Evolutionary conservation across 768 basidiomycete species (phyloP).

Genomic region (Boletus sp.): DNA sequence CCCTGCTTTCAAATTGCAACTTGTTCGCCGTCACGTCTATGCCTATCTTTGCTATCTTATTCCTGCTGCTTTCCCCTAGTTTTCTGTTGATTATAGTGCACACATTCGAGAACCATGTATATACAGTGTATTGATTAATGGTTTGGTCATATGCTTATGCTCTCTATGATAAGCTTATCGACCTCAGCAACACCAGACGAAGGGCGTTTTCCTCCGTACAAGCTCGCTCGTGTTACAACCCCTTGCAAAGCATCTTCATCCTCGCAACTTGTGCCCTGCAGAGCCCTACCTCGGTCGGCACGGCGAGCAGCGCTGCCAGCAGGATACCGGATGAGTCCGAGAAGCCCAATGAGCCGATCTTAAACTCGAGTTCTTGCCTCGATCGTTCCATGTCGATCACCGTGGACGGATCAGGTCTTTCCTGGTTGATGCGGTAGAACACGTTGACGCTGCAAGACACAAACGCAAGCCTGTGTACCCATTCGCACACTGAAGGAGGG

Average conservation of each 20-base stretch:
- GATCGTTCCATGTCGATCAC: slow-evolving; percentile 54
- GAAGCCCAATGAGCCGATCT: slow-evolving; percentile 87
- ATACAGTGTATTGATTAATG: not conserved
- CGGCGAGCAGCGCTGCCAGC: slow-evolving; percentile 39
- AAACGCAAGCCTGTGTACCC: not conserved
- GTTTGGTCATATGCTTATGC: not conserved
- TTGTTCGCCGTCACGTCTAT: not conserved
- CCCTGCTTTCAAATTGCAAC: too few relatives aligned
- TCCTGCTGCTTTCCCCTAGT: not conserved
- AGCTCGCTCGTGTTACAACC: slow-evolving; percentile 38
- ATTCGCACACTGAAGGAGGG: not conserved
- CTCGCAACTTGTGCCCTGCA: slow-evolving; percentile 69
- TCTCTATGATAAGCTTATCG: not conserved
- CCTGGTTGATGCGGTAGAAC: slow-evolving; percentile 81
- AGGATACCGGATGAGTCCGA: slow-evolving; percentile 76
- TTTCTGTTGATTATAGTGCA: not conserved
- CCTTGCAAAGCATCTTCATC: slow-evolving; percentile 69
- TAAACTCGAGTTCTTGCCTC: slow-evolving; percentile 81
- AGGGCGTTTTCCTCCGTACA: not conserved
- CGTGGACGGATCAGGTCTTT: slow-evolving; percentile 47
- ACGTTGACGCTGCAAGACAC: slow-evolving; percentile 68
- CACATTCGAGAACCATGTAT: not conserved
- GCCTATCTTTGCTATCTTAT: not conserved
- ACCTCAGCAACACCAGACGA: not conserved
- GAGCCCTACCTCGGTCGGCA: slow-evolving; percentile 62